phyloP scores from a whole-genome alignment of 495 filamentous ascomycete species.

The Penicillium lagena region DNA sequence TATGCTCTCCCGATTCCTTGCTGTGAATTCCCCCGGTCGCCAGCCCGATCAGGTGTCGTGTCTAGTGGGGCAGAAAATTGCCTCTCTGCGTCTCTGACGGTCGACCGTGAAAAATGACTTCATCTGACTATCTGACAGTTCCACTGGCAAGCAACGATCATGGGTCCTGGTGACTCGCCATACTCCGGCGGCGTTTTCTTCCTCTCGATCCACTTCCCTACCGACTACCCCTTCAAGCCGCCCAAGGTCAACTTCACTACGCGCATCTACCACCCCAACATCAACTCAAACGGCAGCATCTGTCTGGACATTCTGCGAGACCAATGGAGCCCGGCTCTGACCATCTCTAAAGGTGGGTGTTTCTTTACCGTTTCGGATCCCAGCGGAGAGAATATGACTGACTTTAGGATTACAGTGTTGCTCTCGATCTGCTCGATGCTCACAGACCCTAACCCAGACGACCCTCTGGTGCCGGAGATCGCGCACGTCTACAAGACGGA shows the following conservation, averaged over 20 bases:
- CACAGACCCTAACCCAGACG: constrained; percentile 98
- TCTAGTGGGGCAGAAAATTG: no score
- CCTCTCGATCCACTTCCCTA: constrained; percentile 96
- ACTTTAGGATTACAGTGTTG: constrained; percentile 52
- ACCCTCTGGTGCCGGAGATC: constrained; percentile 96
- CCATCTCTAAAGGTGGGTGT: constrained; percentile 87
- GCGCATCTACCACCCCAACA: constrained; percentile 99
- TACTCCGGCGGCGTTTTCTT: constrained; percentile 99
- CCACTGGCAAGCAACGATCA: constrained; percentile 99
- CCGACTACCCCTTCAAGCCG: constrained; percentile 99
- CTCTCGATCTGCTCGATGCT: constrained; percentile 99
- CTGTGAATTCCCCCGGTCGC: background rate
- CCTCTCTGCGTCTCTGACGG: no score
- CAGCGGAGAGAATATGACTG: no score
- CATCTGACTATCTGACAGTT: constrained; percentile 52
- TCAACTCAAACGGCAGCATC: constrained; percentile 99
- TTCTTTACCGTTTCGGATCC: no score
- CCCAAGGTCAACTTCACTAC: constrained; percentile 99
- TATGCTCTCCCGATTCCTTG: constrained; percentile 45
- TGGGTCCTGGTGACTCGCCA: constrained; percentile 97
- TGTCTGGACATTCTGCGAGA: constrained; percentile 97
- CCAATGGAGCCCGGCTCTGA: constrained; percentile 98
- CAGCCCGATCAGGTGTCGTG: no score
- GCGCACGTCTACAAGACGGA: constrained; percentile 99
- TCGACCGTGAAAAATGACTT: no score